These are phyloP conservation scores for Termitomyces sp. DNA, from an alignment of 768 basidiomycete genomes.

Conservation along the genomic window DNA sequence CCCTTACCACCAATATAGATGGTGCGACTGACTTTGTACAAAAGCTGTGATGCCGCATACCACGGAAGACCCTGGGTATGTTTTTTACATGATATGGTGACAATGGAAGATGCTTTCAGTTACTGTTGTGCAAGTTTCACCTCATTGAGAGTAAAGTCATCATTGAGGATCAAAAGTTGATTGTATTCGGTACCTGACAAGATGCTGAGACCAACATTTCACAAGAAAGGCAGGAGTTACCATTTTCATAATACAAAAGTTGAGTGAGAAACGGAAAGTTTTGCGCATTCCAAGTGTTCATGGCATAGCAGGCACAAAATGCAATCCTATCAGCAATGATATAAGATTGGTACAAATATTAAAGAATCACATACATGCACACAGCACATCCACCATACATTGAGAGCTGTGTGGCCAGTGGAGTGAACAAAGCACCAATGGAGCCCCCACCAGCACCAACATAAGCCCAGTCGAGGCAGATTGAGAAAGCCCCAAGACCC, in stretches of 20 bases:
- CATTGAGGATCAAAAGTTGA: constrained; percentile 49
- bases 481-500: constrained; percentile 55
- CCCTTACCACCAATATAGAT: constrained; percentile 34
- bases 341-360: background rate
- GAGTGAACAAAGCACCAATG: constrained; percentile 46
- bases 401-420: constrained; percentile 52
- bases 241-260: constrained; percentile 45
- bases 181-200: constrained; percentile 34
- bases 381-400: constrained; percentile 45
- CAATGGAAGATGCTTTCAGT: too few species aligned
- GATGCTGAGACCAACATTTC: too few species aligned
- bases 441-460: constrained; percentile 44
- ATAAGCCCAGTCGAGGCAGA: constrained; percentile 64
- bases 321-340: constrained; percentile 28
- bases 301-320: constrained; percentile 40
- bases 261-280: constrained; percentile 61
- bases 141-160: constrained; percentile 45
- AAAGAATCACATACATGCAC: constrained; percentile 39
- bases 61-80: constrained; percentile 29
- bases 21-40: constrained; percentile 33
- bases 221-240: constrained; percentile 11
- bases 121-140: constrained; percentile 33
- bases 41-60: constrained; percentile 40
- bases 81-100: background rate
- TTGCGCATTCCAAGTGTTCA: constrained; percentile 55